Conservation (phyloP, 192 early-diverging fungal species). For the Linnemannia zychae region DNA sequence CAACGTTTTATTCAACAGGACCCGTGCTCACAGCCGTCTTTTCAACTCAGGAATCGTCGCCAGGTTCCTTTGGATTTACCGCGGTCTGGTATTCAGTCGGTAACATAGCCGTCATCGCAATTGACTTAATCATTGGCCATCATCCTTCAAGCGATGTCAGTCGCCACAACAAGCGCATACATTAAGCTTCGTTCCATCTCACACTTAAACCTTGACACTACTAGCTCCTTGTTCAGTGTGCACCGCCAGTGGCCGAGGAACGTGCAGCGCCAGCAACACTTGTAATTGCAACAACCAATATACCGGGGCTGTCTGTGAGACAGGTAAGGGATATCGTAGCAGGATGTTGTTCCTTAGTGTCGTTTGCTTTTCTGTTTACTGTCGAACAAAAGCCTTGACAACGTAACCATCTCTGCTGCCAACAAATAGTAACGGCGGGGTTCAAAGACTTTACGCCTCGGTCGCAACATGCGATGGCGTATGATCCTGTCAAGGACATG, state of each 20-base stretch:
- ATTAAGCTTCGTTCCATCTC: too few species aligned
- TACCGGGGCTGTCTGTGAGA: conserved; percentile 41
- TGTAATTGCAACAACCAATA: conserved; percentile 33
- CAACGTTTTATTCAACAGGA: conserved; percentile 41
- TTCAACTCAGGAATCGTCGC: conserved; percentile 15
- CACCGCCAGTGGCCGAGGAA: conserved; percentile 18
- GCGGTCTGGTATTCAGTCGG: conserved; percentile 32
- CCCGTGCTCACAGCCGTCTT: conserved; percentile 41
- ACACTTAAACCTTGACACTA: not conserved
- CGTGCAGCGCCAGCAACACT: conserved; percentile 32
- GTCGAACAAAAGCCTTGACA: not conserved
- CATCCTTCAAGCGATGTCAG: not conserved
- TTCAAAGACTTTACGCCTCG: conserved; percentile 48
- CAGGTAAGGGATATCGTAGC: conserved; percentile 15
- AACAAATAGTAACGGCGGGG: conserved; percentile 33
- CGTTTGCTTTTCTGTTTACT: not conserved
- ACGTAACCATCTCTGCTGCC: not conserved
- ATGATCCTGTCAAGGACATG: conserved; percentile 46
- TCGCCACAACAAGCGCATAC: not conserved
- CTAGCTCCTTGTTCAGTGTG: conserved; percentile 51
- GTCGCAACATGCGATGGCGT: conserved; percentile 53
- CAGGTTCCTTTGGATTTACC: conserved; percentile 38
- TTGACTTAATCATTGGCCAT: not conserved
- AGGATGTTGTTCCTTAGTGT: not conserved
- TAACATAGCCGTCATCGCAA: conserved; percentile 7